Base-by-base conservation (phyloP, 129 eudicot genomes). In the Gnaphalium uliginosum region DNA sequence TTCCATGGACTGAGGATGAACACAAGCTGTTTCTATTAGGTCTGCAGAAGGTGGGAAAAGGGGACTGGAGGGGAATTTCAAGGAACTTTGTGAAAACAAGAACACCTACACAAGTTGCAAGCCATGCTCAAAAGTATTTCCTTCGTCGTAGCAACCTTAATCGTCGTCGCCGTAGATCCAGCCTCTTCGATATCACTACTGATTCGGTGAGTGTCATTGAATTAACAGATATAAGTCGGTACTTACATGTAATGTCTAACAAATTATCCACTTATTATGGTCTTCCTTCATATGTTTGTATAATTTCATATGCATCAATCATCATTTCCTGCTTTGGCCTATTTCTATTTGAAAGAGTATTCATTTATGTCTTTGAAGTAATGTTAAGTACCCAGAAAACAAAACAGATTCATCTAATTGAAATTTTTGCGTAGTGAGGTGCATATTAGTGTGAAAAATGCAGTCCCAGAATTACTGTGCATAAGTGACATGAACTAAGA, bases 1-100 rank as follows among this genome's bases (percentile, higher is more conserved):
- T 86, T 62, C 98, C 97, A 26, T 94, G 98, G 98, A 90, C 98
- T 7, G 97, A 94, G 71, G 93, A 94, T n/a, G 98, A 94, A 66
- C 98, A 94, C 75, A 94, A 87, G 80, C 85, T 90, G 50, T 94
- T 94, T 88, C 86, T 94, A 22, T 43, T 88, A 57, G 98, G 98
- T 74, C 58, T 94, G 74, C 78, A 87, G 82, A 89, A 89, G 74
- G 90, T 88, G 43, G 98, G 98, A 2, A 94, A 89, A 76, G 97
- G 98, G 35, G 98, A 94, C 54, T 94, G 98, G 98, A 87, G 93
- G 63, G 97, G 98, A 6, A 90, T 94, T 69, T 90, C 98, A 0
- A 83, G 90, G 72, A 94, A 90, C 70, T 90, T 80, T 53, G 98
- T 94, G 21, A 90, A 85, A 71, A 88, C 97, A 3, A 84, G 98